Conservation (phyloP, 2,329 filamentous ascomycete genomes). For the Fusarium siculi region DNA sequence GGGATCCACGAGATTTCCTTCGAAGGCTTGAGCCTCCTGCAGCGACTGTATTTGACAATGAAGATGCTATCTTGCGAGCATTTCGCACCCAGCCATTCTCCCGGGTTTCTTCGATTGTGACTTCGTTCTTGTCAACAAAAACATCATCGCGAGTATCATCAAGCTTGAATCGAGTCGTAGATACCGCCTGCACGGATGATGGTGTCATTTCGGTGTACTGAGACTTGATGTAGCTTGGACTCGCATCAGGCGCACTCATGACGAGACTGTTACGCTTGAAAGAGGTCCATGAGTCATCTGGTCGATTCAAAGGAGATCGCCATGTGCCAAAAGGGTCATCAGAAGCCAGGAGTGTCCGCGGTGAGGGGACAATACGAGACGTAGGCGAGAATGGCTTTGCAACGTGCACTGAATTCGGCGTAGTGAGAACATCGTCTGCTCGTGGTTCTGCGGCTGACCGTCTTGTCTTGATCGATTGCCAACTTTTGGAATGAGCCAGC, state of each 20-base stretch:
- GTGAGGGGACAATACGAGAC: neutral
- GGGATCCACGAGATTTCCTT: neutral
- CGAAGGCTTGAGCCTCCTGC: neutral
- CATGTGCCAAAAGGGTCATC: conserved; percentile 23
- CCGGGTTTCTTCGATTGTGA: neutral
- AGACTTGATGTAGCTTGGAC: conserved; percentile 31
- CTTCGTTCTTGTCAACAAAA: neutral
- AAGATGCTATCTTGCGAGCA: conserved; percentile 40
- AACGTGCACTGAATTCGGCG: neutral
- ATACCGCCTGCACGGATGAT: neutral
- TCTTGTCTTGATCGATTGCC: conserved; percentile 12
- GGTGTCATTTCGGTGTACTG: conserved; percentile 19
- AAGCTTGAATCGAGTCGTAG: neutral
- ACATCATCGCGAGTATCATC: neutral
- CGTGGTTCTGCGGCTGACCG: neutral
- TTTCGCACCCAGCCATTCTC: conserved; percentile 35
- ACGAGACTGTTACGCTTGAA: conserved; percentile 18
- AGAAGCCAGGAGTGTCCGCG: conserved; percentile 4
- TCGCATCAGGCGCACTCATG: conserved; percentile 10
- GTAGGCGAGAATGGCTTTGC: neutral
- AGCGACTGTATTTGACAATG: conserved; percentile 31
- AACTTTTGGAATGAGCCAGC: conserved; percentile 28
- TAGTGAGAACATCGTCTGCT: neutral
- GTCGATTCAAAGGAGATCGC: conserved; percentile 18
- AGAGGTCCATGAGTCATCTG: conserved; percentile 25